Evolutionary conservation across 305 asterid species (phyloP).

Genomic region (Rubia occidens): DNA sequence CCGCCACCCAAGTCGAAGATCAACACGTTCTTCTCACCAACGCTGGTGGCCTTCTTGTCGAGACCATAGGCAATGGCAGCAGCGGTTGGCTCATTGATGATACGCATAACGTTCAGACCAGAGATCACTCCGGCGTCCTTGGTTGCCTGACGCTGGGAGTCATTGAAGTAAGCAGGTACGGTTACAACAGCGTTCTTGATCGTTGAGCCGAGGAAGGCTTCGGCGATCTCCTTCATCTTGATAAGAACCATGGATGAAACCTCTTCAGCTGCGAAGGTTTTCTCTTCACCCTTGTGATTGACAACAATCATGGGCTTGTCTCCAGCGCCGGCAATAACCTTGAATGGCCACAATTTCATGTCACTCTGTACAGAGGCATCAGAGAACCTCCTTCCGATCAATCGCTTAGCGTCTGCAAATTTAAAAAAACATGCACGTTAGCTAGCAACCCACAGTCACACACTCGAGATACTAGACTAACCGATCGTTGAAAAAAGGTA

Average conservation of each 20-base stretch:
- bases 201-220: constrained; percentile 57
- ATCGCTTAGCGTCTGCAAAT: constrained; percentile 27
- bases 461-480: neutral
- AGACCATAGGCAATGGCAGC: constrained; percentile 81
- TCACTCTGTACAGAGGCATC: constrained; percentile 30
- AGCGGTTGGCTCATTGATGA: constrained; percentile 72
- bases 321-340: constrained; percentile 29
- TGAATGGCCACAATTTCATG: constrained; percentile 31
- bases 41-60: constrained; percentile 68
- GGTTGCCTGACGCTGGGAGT: constrained; percentile 74
- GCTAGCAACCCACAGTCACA: no score
- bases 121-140: constrained; percentile 73
- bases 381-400: constrained; percentile 29
- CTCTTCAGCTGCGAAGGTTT: constrained; percentile 30
- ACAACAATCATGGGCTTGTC: constrained; percentile 35
- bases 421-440: neutral
- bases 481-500: neutral
- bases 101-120: constrained; percentile 74
- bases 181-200: constrained; percentile 71
- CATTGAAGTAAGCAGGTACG: constrained; percentile 71
- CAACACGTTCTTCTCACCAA: constrained; percentile 62
- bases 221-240: constrained; percentile 74
- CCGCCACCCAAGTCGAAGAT: constrained; percentile 79
- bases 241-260: constrained; percentile 33
- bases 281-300: constrained; percentile 28